Evolutionary conservation across 129 eudicot genomes (phyloP), one percentile per base, ranked within the genome.

Genomic region (Pseudognaphalium luteoalbum): DNA sequence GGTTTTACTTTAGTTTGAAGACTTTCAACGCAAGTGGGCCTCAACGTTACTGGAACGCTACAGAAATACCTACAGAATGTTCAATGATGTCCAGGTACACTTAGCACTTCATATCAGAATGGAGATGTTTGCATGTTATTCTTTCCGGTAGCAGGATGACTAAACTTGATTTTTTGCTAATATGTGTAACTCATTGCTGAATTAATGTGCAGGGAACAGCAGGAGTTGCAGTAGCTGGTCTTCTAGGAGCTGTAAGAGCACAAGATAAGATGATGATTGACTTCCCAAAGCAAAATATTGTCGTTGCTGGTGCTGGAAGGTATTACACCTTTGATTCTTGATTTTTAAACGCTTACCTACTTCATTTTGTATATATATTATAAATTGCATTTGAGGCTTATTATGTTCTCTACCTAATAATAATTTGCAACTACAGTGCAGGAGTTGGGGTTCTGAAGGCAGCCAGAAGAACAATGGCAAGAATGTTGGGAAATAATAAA

Each of bases 301-400:
- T 93, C 59, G 97, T 93, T 78, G 97, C 91, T 76, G 97, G 97
- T 70, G 98, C 97, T 63, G 97, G 97, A 82, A 93, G 97, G 97
- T 93, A 15, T 64, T 25, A 56, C 34, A 32, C 51, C 20, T 28
- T 32, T 33, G 0, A 34, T 42, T 58, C 58, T 58, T 29, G 51
- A 30, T 47, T 29, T n/a, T 1, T 19, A 35, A 32, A 56, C 57
- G 35, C 59, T 56, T 58, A 58, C 15, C 29, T 57, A 25, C 7
- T 56, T 57, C 4, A 73, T 21, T 25, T 2, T 57, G 12, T 59
- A 37, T 58, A 37, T 58, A 8, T 68, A 68, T 20, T 37, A 68
- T 68, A 20, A 6, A 7, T 6, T 68, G 12, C 44, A 5, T 32
- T 63, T 74, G 62, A 28, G 71, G 20, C 29, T 44, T 25, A 20